Conservation (phyloP, 1,284 basidiomycete genomes). For the Naganishia albida region DNA sequence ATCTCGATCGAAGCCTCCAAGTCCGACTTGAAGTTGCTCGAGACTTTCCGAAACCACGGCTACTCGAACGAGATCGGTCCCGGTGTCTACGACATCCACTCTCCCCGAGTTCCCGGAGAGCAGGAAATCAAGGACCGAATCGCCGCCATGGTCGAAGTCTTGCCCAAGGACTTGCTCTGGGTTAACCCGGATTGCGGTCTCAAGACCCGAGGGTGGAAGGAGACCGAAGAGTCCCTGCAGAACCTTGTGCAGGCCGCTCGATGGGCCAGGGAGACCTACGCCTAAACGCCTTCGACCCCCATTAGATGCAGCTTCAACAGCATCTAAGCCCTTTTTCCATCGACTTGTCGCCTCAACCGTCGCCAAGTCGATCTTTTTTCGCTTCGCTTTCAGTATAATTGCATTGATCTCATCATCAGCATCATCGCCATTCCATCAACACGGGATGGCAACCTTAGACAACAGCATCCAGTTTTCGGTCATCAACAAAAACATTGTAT, state of each 20-base stretch:
- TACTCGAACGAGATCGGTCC: conserved; percentile 99
- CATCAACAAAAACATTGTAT: conserved; percentile 23
- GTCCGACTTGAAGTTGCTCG: conserved; percentile 95
- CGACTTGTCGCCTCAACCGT: conserved; percentile 1
- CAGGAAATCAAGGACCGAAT: conserved; percentile 96
- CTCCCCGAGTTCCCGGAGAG: conserved; percentile 90
- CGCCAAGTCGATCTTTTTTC: conserved; percentile 1
- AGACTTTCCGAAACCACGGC: conserved; percentile 91
- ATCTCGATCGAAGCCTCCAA: conserved; percentile 99
- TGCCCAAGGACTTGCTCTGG: conserved; percentile 77
- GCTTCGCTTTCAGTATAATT: conserved; percentile 22
- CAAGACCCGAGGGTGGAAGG: conserved; percentile 95
- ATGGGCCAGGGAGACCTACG: conserved; percentile 80
- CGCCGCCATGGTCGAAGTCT: conserved; percentile 75
- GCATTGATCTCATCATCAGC: conserved; percentile 27
- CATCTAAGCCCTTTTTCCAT: conserved; percentile 25
- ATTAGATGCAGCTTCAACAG: conserved; percentile 23
- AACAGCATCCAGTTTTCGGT: conserved; percentile 25
- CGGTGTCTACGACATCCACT: conserved; percentile 99
- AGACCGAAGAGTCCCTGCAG: conserved; percentile 81
- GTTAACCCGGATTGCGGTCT: conserved; percentile 83
- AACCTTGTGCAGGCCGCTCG: conserved; percentile 89
- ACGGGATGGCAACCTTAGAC: conserved; percentile 5
- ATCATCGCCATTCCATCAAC: conserved; percentile 1
- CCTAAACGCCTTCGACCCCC: conserved; percentile 55